Conservation (phyloP, 2,329 filamentous ascomycete genomes). For the Colletotrichum brevisporum region DNA sequence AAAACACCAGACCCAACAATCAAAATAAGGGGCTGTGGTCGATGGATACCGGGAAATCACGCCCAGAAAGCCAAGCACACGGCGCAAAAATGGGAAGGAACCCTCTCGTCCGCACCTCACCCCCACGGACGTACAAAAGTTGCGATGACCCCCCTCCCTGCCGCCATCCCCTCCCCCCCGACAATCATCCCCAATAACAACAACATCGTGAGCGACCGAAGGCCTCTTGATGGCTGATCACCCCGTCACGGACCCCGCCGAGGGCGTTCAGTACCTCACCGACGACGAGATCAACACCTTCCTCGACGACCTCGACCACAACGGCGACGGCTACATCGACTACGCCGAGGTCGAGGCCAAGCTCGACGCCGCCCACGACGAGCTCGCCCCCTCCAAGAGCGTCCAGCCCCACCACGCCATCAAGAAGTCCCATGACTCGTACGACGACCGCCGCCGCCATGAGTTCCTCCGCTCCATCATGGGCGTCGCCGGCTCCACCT, state of each 20-base stretch:
- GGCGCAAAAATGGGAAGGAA: constrained; percentile 11
- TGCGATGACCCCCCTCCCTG: neutral
- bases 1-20: constrained; percentile 14
- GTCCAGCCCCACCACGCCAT: constrained; percentile 61
- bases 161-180: neutral
- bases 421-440: constrained; percentile 48
- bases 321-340: constrained; percentile 65
- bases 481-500: constrained; percentile 52
- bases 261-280: constrained; percentile 52
- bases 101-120: neutral
- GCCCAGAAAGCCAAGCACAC: constrained; percentile 35
- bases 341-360: constrained; percentile 67
- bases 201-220: neutral
- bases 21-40: neutral
- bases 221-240: constrained; percentile 43
- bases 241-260: constrained; percentile 43
- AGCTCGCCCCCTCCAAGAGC: constrained; percentile 59
- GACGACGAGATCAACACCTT: constrained; percentile 67
- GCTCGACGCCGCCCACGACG: constrained; percentile 65
- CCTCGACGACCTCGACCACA: constrained; percentile 65
- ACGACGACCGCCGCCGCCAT: constrained; percentile 57
- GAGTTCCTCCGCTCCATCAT: constrained; percentile 66
- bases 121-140: constrained; percentile 4
- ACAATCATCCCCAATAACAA: neutral
- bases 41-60: constrained; percentile 7